Conservation (phyloP, 768 basidiomycete species). For the Mycena olivaceomarginata region DNA sequence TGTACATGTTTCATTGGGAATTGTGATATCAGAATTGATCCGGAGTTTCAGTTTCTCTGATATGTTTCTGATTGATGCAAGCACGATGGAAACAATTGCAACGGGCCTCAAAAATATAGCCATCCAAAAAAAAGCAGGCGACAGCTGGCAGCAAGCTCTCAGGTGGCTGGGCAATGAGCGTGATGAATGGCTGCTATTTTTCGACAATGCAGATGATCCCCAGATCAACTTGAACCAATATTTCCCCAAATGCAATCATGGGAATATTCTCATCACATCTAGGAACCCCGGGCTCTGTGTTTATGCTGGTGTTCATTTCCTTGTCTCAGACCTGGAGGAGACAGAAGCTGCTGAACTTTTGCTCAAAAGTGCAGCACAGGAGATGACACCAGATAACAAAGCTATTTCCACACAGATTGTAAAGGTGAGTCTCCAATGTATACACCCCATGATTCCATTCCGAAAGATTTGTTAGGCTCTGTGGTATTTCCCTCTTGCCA, state of each 20-base stretch:
- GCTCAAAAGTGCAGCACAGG: conserved; percentile 17
- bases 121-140: not conserved
- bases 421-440: conserved; percentile 5
- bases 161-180: not conserved
- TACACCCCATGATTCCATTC: not conserved
- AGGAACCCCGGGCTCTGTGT: conserved; percentile 12
- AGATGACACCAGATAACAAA: not conserved
- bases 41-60: not conserved
- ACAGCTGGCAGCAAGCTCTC: not conserved
- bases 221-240: conserved; percentile 15
- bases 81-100: conserved; percentile 9
- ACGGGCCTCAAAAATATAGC: conserved; percentile 25
- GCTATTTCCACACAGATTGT: conserved; percentile 20
- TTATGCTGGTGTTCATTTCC: not conserved
- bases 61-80: conserved; percentile 12
- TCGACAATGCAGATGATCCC: conserved; percentile 29
- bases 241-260: conserved; percentile 21
- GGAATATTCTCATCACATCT: conserved; percentile 35
- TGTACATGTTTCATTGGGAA: not conserved
- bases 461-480: not conserved
- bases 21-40: no score
- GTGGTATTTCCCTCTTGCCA: conserved; percentile 24
- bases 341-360: conserved; percentile 20
- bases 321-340: conserved; percentile 14
- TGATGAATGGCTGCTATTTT: conserved; percentile 10